Percentiles rank a stretch among this genome's conserved stretches.
These are phyloP conservation scores for Colletotrichum chrysophilum DNA, from an alignment of 2,329 filamentous ascomycete species.

Conservation along the genomic window DNA sequence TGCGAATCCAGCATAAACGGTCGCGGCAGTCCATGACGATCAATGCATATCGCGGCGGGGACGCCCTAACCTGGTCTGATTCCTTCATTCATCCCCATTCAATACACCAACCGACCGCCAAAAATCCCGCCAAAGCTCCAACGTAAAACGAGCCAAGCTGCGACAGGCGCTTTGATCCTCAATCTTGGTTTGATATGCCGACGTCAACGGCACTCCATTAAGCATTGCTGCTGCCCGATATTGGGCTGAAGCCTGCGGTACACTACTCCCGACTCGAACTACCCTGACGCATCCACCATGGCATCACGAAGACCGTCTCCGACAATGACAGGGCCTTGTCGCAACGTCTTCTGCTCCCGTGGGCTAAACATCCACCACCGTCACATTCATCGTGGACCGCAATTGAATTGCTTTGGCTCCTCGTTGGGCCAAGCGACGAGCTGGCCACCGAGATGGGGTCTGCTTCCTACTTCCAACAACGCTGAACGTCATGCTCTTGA, in stretches of 20 bases:
- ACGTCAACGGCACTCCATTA: background rate
- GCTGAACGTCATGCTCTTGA: background rate
- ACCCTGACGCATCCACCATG: background rate
- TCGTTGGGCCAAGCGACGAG: background rate
- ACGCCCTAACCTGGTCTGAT: background rate
- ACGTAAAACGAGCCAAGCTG: background rate
- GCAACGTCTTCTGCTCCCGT: background rate
- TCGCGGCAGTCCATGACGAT: slow-evolving; percentile 7
- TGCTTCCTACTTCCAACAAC: background rate
- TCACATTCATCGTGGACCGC: slow-evolving; percentile 7
- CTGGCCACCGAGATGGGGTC: background rate
- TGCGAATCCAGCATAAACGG: slow-evolving; percentile 2
- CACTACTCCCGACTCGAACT: background rate
- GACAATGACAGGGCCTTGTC: background rate
- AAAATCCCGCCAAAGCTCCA: background rate
- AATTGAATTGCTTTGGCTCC: background rate
- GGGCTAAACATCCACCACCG: slow-evolving; percentile 1
- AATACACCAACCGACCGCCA: background rate
- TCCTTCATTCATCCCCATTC: background rate
- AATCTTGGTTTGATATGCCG: background rate
- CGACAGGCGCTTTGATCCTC: background rate
- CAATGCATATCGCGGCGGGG: slow-evolving; percentile 9
- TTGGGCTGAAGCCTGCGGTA: background rate
- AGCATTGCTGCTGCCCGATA: background rate
- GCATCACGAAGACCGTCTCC: background rate